Base-by-base conservation (phyloP, 495 filamentous ascomycete genomes). In the Lophium mytilinum region DNA sequence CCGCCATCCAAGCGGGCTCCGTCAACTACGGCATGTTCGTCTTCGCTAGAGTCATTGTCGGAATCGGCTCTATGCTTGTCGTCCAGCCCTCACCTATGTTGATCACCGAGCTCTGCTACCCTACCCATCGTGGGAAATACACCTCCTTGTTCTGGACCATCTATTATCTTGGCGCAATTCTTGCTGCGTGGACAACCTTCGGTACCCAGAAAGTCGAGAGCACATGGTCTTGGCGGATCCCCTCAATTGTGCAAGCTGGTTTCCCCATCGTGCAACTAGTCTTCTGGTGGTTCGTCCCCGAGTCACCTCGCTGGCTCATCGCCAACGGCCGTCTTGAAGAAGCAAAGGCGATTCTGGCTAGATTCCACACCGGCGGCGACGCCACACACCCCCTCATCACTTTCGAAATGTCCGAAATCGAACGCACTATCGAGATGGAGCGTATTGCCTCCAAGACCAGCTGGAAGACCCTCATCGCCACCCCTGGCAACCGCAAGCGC, bases 131-230 rank as follows among this genome's bases (percentile, higher is more conserved):
- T 12, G 60, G 60, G 12, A 60, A 59, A 19, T 59, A 53, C 40
- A 63, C 50, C 15, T 19, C 35, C 7, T 43, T 41, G 6, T 63
- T 47, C 52, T 58, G 56, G 50, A 59, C 57, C 17, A 36, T 50
- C 24, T 63, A 58, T 24, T 60, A 63, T 47, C 18, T 60, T 14
- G 60, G 60, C 10, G 60, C 60, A 9, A 63, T 63, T 33, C 50
- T 63, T 15, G 60, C 60, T 8, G 33, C 51, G n/a, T 62, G 60
- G 60, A 41, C 60, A 34, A 62, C 60, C 1, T 62, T 58, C 35
- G 60, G 60, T 30, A 58, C 55, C 15, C 55, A 21, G 47, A 47
- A 47, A 4, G 30, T 47, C 15, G 43, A 47, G 21, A 43, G 36
- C 42, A 49, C 35, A 10, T 62, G 55, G 60, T 53, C 46, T 17